Conservation (phyloP, 2,329 filamentous ascomycete species). For the Epichloe sylvatica region DNA sequence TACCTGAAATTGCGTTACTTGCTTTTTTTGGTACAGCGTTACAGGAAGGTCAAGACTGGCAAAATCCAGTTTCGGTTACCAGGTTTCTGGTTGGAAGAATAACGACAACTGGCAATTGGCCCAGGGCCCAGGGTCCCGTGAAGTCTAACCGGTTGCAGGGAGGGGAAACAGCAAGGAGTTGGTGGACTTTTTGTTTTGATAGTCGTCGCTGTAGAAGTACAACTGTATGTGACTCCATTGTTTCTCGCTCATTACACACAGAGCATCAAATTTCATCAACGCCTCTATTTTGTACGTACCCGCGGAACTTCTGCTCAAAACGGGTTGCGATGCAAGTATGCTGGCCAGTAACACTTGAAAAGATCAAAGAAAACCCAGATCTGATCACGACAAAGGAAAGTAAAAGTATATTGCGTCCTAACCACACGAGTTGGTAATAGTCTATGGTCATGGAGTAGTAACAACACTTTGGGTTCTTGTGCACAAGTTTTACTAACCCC, state of each 20-base stretch:
- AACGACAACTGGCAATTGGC: too few species aligned
- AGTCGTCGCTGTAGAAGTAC: background rate
- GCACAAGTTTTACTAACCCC: background rate
- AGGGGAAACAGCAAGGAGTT: background rate
- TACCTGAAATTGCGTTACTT: constrained; percentile 2
- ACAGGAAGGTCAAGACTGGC: too few species aligned
- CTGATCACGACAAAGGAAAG: background rate
- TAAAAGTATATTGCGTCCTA: background rate
- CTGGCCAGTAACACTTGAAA: too few species aligned
- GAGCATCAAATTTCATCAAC: too few species aligned
- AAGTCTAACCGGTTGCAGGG: too few species aligned
- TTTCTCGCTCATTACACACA: background rate
- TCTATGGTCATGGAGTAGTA: background rate
- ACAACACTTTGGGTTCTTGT: background rate
- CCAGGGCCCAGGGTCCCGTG: too few species aligned
- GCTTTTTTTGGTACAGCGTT: background rate
- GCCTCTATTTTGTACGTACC: too few species aligned
- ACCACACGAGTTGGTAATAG: background rate
- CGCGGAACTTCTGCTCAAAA: too few species aligned
- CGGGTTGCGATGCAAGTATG: too few species aligned
- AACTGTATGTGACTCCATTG: background rate
- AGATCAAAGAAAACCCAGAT: too few species aligned
- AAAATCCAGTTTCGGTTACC: too few species aligned
- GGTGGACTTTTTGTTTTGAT: background rate
- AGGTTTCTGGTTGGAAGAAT: background rate